Percentiles rank a stretch among this genome's conserved stretches.
Conservation (phyloP, 305 asterid species). For the Fraxinus albicans region DNA sequence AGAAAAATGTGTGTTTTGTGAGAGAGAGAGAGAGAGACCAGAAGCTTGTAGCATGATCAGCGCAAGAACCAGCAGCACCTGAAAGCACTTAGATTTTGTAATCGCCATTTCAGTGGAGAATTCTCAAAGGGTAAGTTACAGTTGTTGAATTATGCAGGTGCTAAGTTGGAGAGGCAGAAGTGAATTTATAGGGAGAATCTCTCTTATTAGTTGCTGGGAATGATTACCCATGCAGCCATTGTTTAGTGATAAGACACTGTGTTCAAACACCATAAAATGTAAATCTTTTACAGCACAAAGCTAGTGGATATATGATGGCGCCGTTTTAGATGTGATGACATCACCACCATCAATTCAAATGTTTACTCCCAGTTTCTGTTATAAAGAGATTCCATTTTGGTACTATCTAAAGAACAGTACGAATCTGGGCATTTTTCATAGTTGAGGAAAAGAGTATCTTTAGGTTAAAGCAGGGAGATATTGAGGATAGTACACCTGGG, state of each 20-base stretch:
- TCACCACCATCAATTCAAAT: constrained; percentile 23
- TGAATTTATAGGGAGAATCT: constrained; percentile 33
- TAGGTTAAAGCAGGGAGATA: not conserved
- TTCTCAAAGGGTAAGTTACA: not conserved
- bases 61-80: constrained; percentile 25
- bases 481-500: constrained; percentile 11
- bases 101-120: constrained; percentile 2
- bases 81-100: constrained; percentile 27
- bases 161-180: not conserved
- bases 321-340: constrained; percentile 52
- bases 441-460: not conserved
- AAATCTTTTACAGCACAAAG: constrained; percentile 16
- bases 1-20: not conserved
- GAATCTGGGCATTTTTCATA: constrained; percentile 33
- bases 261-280: constrained; percentile 7
- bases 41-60: constrained; percentile 30
- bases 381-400: constrained; percentile 35
- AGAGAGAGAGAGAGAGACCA: constrained; percentile 37
- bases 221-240: constrained; percentile 57
- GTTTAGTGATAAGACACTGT: constrained; percentile 38
- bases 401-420: constrained; percentile 13
- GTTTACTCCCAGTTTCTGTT: constrained; percentile 29
- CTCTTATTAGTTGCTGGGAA: not conserved
- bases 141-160: not conserved
- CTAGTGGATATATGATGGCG: constrained; percentile 42